These are phyloP conservation scores for Epicoccum nigrum DNA, from an alignment of 2,329 filamentous ascomycete genomes.

Conservation along the genomic window DNA sequence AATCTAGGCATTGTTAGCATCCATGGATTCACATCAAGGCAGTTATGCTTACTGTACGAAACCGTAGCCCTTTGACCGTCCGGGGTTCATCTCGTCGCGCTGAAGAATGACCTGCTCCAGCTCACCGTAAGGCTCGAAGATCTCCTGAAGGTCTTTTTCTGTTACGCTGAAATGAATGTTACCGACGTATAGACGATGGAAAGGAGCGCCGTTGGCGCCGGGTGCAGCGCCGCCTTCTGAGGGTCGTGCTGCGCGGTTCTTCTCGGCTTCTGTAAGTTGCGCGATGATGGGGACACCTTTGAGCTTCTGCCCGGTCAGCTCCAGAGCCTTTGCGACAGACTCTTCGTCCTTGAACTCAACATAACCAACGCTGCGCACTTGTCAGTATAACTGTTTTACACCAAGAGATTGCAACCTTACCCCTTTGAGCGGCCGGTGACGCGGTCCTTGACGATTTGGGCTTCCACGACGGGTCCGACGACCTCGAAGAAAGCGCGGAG, in stretches of 20 bases:
- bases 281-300: conserved; percentile 98
- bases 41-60: conserved; percentile 86
- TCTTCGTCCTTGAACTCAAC: conserved; percentile 98
- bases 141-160: conserved; percentile 91
- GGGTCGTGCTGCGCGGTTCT: conserved; percentile 94
- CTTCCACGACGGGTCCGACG: conserved; percentile 92
- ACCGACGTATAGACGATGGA: conserved; percentile 97
- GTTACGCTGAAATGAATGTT: conserved; percentile 99
- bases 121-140: conserved; percentile 97
- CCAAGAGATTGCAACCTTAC: conserved; percentile 59
- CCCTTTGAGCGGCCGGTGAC: conserved; percentile 97
- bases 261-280: conserved; percentile 97
- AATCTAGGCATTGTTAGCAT: conserved; percentile 67
- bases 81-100: conserved; percentile 79
- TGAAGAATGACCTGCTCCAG: conserved; percentile 97
- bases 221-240: conserved; percentile 62
- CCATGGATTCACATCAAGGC: not conserved
- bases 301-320: conserved; percentile 98
- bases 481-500: conserved; percentile 95
- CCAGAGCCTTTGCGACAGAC: conserved; percentile 88
- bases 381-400: conserved; percentile 45
- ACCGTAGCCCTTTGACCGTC: conserved; percentile 77
- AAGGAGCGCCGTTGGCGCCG: conserved; percentile 84
- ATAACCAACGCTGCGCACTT: conserved; percentile 80
- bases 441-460: conserved; percentile 97